Conservation (phyloP, 2,329 filamentous ascomycete genomes). For the Hirsutella minnesotensis region DNA sequence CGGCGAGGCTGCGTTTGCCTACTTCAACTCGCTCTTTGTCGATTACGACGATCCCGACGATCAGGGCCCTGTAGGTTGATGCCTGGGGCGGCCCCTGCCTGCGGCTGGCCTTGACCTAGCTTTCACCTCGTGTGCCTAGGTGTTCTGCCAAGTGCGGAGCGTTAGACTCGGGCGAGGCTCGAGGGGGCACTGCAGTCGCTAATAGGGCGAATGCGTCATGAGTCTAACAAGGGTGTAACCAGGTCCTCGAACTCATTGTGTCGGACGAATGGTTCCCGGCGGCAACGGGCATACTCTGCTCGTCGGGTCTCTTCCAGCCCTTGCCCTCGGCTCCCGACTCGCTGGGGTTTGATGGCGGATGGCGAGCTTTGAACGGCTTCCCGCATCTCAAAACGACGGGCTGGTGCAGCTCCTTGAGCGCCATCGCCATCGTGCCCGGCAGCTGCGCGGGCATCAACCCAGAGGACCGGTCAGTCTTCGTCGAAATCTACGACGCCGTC, state of each 20-base stretch:
- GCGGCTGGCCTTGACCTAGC: no score
- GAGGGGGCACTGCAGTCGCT: neutral
- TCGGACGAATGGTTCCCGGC: neutral
- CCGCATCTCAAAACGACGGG: neutral
- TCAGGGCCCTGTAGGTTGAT: neutral
- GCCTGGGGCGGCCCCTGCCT: neutral
- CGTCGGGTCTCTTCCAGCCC: neutral
- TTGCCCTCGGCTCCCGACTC: neutral
- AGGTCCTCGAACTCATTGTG: neutral
- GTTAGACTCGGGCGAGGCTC: no score
- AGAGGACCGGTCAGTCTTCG: neutral
- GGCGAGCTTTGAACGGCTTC: neutral
- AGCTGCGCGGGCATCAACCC: neutral
- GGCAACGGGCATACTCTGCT: neutral
- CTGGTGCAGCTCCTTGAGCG: neutral
- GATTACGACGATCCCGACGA: neutral
- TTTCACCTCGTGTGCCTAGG: no score
- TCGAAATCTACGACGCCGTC: neutral
- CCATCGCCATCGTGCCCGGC: neutral
- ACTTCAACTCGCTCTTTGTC: neutral
- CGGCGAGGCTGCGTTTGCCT: conserved; percentile 1
- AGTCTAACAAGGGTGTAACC: no score
- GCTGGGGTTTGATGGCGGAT: neutral
- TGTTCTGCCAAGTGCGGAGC: no score
- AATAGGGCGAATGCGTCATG: neutral